These are phyloP conservation scores for Penicillium verhagenii DNA, from an alignment of 495 filamentous ascomycete genomes.

Conservation along the genomic window DNA sequence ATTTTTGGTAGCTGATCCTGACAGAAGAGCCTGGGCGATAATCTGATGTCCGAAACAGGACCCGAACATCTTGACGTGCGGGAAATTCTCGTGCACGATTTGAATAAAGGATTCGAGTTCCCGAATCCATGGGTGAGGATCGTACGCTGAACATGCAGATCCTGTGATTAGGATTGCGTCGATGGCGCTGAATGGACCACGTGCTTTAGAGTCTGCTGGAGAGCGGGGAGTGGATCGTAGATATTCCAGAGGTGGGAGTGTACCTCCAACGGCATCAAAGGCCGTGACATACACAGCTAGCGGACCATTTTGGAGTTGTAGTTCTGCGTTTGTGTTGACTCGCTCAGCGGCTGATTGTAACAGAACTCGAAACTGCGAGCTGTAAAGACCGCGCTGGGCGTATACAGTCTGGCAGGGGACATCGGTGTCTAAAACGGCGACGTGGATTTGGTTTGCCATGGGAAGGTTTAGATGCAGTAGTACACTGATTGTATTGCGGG, in stretches of 20 bases:
- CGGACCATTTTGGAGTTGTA: constrained; percentile 10
- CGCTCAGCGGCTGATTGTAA: constrained; percentile 22
- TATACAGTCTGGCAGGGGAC: constrained; percentile 17
- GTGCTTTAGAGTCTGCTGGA: constrained; percentile 8
- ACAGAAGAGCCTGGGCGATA: constrained; percentile 41
- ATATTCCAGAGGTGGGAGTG: constrained; percentile 27
- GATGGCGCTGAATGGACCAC: constrained; percentile 22
- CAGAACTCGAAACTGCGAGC: constrained; percentile 26
- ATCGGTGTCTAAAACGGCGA: constrained; percentile 41
- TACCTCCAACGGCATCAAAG: constrained; percentile 39
- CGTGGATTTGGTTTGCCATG: constrained; percentile 29
- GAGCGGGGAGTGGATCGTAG: constrained; percentile 20
- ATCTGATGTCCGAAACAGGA: constrained; percentile 52
- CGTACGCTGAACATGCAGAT: constrained; percentile 35
- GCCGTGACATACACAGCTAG: constrained; percentile 34
- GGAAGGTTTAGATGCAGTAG: not conserved
- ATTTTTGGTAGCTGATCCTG: not conserved
- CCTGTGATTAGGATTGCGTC: constrained; percentile 44
- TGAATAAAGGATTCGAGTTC: constrained; percentile 30
- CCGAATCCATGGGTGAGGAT: constrained; percentile 36
- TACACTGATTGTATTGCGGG: too few relatives aligned
- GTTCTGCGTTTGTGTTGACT: constrained; percentile 18
- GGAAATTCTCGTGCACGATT: constrained; percentile 35
- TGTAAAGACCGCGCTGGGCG: constrained; percentile 26
- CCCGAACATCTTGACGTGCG: constrained; percentile 46